Conservation (phyloP, 805 yeast genomes). For the Yarrowia deformans region DNA sequence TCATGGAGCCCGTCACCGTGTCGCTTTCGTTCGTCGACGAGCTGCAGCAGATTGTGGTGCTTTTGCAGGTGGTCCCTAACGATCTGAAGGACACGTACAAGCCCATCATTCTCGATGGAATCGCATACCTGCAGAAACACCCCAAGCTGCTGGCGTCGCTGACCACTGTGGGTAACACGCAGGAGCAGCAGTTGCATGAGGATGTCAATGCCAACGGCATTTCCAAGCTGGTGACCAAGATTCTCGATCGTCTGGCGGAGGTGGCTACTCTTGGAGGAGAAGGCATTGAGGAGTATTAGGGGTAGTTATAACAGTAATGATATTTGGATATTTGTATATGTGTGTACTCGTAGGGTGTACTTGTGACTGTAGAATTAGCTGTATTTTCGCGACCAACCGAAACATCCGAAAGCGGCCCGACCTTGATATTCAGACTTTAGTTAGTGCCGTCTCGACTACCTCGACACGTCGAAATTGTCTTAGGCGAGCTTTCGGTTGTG, state of each 20-base stretch:
- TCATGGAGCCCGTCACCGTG: conserved; percentile 66
- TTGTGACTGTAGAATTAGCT: too few species aligned
- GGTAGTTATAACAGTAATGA: background rate
- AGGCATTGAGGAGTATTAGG: conserved; percentile 12
- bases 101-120: conserved; percentile 60
- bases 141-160: conserved; percentile 82
- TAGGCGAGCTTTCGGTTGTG: too few species aligned
- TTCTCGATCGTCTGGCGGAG: conserved; percentile 23
- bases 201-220: conserved; percentile 47
- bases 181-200: conserved; percentile 67
- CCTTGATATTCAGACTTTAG: too few species aligned
- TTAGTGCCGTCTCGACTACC: too few species aligned
- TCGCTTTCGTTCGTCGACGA: conserved; percentile 63
- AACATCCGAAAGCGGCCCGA: too few species aligned
- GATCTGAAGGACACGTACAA: conserved; percentile 4
- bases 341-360: too few species aligned
- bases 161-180: conserved; percentile 65
- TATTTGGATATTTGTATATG: too few species aligned
- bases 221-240: conserved; percentile 21
- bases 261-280: conserved; percentile 21
- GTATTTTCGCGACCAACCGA: too few species aligned
- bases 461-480: too few species aligned
- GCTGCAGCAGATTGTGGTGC: conserved; percentile 69
- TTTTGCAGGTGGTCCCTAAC: conserved; percentile 61
- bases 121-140: conserved; percentile 80